Evolutionary conservation across 2,329 filamentous ascomycete genomes (phyloP).

Genomic region (Neofusicoccum sp.): DNA sequence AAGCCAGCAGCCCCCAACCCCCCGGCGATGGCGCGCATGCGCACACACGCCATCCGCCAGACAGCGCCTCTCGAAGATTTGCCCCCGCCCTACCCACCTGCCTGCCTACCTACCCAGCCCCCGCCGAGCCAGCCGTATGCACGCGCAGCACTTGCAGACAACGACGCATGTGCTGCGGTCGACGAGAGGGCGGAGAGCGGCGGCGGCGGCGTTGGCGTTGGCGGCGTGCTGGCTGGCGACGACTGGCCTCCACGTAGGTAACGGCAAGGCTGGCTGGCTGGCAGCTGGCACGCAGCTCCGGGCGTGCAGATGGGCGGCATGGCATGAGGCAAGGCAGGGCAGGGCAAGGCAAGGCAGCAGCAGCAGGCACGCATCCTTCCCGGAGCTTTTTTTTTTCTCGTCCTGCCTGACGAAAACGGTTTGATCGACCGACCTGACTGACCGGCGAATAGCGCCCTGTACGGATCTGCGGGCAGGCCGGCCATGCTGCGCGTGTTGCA

Average conservation of each 20-base stretch:
- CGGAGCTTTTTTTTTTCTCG: neutral
- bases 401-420: constrained; percentile 9
- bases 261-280: neutral
- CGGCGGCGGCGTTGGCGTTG: neutral
- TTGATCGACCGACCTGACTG: neutral
- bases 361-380: neutral
- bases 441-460: neutral
- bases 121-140: too few relatives aligned
- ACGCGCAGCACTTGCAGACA: constrained; percentile 3
- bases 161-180: neutral
- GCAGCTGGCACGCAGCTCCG: neutral
- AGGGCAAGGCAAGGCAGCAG: neutral
- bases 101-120: too few relatives aligned
- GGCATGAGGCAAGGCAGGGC: too few relatives aligned
- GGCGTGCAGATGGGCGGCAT: too few relatives aligned
- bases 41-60: neutral
- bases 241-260: neutral
- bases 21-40: constrained; percentile 14
- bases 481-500: neutral
- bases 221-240: neutral
- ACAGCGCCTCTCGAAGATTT: neutral
- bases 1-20: neutral
- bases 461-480: neutral
- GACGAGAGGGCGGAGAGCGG: neutral
- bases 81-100: too few relatives aligned